Conservation (phyloP, 208 protist species). For the Trypanosoma congolense region DNA sequence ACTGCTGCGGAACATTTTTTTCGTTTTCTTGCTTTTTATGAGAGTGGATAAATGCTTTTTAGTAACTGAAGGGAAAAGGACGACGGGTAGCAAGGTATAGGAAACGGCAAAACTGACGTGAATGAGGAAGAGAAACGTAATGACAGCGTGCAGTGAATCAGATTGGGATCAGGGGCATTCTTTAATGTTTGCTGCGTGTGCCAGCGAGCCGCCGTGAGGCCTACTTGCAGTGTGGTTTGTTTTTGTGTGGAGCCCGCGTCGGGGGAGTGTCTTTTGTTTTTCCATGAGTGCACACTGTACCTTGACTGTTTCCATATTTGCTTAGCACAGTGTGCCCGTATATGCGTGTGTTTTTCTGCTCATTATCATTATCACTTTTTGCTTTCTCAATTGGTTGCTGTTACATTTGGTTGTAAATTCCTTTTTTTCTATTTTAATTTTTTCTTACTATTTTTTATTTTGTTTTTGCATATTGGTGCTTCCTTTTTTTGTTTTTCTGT, state of each 20-base stretch:
- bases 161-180: too few relatives aligned
- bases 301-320: too few relatives aligned
- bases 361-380: background rate
- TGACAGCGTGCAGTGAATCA: too few relatives aligned
- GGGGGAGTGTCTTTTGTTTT: too few relatives aligned
- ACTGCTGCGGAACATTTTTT: background rate
- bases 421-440: constrained; percentile 5
- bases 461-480: background rate
- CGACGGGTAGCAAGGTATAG: background rate
- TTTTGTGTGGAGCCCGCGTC: too few relatives aligned
- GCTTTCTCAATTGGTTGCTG: background rate
- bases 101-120: background rate
- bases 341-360: too few relatives aligned
- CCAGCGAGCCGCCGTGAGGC: too few relatives aligned
- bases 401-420: background rate
- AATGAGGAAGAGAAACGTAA: background rate
- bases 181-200: too few relatives aligned
- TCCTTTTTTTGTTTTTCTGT: constrained; percentile 1
- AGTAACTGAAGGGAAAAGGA: background rate
- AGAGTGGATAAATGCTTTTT: background rate
- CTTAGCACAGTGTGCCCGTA: too few relatives aligned
- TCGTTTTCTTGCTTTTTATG: background rate
- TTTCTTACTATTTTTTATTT: background rate
- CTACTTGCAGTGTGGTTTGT: too few relatives aligned
- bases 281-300: too few relatives aligned